phyloP scores from a whole-genome alignment of 2,329 filamentous ascomycete genomes.

The Hawksworthiomyces lignivorus region DNA sequence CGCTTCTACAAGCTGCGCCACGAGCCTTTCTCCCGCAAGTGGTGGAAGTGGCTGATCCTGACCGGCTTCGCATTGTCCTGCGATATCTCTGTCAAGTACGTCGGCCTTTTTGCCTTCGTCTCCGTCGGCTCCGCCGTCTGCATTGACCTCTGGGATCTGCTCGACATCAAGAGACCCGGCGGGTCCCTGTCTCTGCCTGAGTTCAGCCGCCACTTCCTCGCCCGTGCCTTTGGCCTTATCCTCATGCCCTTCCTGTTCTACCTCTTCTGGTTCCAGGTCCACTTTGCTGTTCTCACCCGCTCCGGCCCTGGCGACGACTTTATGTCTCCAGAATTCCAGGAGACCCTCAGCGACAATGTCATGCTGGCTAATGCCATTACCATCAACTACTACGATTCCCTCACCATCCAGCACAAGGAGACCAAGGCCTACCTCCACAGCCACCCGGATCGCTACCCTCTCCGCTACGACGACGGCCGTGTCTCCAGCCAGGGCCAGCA shows the following conservation, averaged over 20 bases:
- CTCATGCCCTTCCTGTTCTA: constrained; percentile 95
- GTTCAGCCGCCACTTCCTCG: constrained; percentile 84
- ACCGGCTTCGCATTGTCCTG: constrained; percentile 93
- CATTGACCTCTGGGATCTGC: constrained; percentile 90
- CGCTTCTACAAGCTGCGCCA: constrained; percentile 97
- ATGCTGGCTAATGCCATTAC: constrained; percentile 82
- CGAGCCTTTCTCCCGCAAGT: constrained; percentile 82
- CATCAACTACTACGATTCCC: constrained; percentile 83
- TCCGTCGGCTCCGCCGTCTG: constrained; percentile 90
- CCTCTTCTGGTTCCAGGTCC: constrained; percentile 99
- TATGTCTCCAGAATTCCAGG: constrained; percentile 97
- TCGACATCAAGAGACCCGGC: constrained; percentile 78
- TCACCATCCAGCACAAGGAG: constrained; percentile 91
- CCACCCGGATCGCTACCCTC: constrained; percentile 78
- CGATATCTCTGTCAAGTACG: constrained; percentile 98
- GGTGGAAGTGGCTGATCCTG: constrained; percentile 99
- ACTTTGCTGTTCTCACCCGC: constrained; percentile 80
- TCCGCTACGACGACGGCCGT: constrained; percentile 94
- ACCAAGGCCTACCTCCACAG: constrained; percentile 96
- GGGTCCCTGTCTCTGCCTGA: constrained; percentile 72
- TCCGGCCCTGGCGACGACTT: constrained; percentile 97
- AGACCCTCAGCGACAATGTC: constrained; percentile 88
- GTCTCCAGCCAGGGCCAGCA: constrained; percentile 97
- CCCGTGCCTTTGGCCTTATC: constrained; percentile 79
- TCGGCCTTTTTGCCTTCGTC: constrained; percentile 92